A percentile compares a stretch with the other conserved stretches of the same genome.
Conservation (phyloP, 1,139 yeast genomes). For the Kluyveromyces sp. region DNA sequence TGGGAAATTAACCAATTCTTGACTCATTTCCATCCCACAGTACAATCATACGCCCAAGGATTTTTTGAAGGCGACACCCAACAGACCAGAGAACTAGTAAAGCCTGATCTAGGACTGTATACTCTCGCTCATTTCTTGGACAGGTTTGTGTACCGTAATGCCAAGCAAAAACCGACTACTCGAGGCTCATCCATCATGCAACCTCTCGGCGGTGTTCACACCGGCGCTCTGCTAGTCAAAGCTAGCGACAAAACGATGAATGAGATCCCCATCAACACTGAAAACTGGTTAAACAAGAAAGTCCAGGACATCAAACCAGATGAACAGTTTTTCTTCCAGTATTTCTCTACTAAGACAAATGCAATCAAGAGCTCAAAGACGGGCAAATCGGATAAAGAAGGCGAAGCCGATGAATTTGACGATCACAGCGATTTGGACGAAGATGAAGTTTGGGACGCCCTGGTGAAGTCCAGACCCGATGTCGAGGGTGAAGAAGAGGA, state of each 20-base stretch:
- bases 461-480: slow-evolving; percentile 79
- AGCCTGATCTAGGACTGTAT: slow-evolving; percentile 87
- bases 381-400: slow-evolving; percentile 31
- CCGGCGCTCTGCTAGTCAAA: slow-evolving; percentile 67
- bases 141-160: slow-evolving; percentile 89
- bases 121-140: slow-evolving; percentile 87
- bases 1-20: slow-evolving; percentile 80
- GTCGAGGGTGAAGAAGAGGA: slow-evolving; percentile 60
- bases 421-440: slow-evolving; percentile 58
- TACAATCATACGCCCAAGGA: slow-evolving; percentile 69
- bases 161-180: slow-evolving; percentile 63
- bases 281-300: slow-evolving; percentile 71
- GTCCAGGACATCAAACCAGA: slow-evolving; percentile 71
- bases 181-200: slow-evolving; percentile 96
- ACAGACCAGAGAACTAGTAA: slow-evolving; percentile 33
- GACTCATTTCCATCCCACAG: slow-evolving; percentile 88
- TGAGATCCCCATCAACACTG: slow-evolving; percentile 67
- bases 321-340: slow-evolving; percentile 83
- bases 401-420: slow-evolving; percentile 31
- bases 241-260: slow-evolving; percentile 45
- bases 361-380: slow-evolving; percentile 29
- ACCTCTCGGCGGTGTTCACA: slow-evolving; percentile 86
- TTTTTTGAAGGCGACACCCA: slow-evolving; percentile 43
- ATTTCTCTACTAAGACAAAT: slow-evolving; percentile 59
- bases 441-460: slow-evolving; percentile 83